Base-by-base conservation (phyloP, 2,329 filamentous ascomycete species). In the Claviceps sp. region DNA sequence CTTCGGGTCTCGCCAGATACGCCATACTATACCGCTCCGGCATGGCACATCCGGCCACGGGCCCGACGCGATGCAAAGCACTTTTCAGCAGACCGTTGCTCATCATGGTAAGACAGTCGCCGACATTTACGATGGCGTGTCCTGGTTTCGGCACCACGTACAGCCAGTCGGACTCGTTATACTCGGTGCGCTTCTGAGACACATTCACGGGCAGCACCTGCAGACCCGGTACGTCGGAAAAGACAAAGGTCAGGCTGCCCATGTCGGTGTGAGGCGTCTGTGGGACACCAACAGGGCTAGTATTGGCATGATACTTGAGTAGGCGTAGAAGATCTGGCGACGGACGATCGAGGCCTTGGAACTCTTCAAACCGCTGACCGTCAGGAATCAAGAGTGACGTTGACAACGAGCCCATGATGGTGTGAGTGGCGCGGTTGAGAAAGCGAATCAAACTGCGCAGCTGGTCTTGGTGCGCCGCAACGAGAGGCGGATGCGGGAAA, bases 261-360 rank as follows among this genome's bases (percentile, higher is more conserved):
- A 46, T 46, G 44, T 46, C 44, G 44, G 44, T 46, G 26, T 46
- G 44, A 10, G 44, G 44, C n/a, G 44, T 46, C 44, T 46, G 44
- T 30, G 44, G 44, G n/a, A 46, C 26, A 4, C 44, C 44, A 2
- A 46, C 44, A n/a, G 44, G 44, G n/a, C 19, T 46, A n/a, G 26
- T 5, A 16, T 34, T 30, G n/a, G 44, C 24, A n/a, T 46, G 44
- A 13, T 46, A 46, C 44, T 37, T 46, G 44, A 46, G 44, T n/a
- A 46, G 44, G 44, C 44, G 44, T 16, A 46, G 44, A 8, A 46
- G 44, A 19, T 46, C 44, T 3, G 44, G 44, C 44, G 44, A 46
- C 16, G 44, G 44, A n/a, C 44, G 44, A 19, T 34, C 16, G 14
- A 46, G 14, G 16, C 44, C 44, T 30, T 46, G 44, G 26, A 46